Evolutionary conservation across 805 yeast genomes (phyloP).

Genomic region (Metschnikowia peoriensis): DNA sequence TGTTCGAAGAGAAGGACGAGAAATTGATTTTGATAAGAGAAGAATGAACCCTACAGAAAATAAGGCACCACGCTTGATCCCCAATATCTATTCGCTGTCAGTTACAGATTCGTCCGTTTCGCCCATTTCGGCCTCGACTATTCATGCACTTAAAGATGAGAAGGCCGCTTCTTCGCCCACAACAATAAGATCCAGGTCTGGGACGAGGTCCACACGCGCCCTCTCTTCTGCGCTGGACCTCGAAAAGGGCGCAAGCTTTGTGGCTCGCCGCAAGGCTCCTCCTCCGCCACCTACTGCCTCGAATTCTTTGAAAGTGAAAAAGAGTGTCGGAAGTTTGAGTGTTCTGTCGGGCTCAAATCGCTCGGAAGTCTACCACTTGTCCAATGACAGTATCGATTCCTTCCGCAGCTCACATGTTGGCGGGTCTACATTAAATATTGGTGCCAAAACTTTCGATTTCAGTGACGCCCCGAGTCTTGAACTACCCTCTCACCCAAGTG

Average conservation of each 20-base stretch:
- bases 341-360: constrained; percentile 7
- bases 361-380: constrained; percentile 7
- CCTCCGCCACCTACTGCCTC: constrained; percentile 59
- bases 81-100: constrained; percentile 21
- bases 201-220: constrained; percentile 1
- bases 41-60: constrained; percentile 69
- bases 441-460: constrained; percentile 67
- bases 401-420: constrained; percentile 11
- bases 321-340: constrained; percentile 12
- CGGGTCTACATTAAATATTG: constrained; percentile 39
- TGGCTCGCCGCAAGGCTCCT: constrained; percentile 71
- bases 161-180: neutral
- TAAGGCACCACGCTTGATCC: constrained; percentile 37
- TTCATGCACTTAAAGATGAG: constrained; percentile 27
- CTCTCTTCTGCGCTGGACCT: constrained; percentile 11
- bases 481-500: neutral
- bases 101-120: constrained; percentile 23
- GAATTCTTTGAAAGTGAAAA: constrained; percentile 15
- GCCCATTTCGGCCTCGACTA: constrained; percentile 37
- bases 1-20: constrained; percentile 61
- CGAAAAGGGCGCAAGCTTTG: constrained; percentile 33
- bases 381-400: constrained; percentile 14
- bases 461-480: constrained; percentile 58
- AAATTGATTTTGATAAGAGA: constrained; percentile 79
- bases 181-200: neutral